These are phyloP conservation scores for Alternaria panax DNA, from an alignment of 2,329 filamentous ascomycete species.

Conservation along the genomic window DNA sequence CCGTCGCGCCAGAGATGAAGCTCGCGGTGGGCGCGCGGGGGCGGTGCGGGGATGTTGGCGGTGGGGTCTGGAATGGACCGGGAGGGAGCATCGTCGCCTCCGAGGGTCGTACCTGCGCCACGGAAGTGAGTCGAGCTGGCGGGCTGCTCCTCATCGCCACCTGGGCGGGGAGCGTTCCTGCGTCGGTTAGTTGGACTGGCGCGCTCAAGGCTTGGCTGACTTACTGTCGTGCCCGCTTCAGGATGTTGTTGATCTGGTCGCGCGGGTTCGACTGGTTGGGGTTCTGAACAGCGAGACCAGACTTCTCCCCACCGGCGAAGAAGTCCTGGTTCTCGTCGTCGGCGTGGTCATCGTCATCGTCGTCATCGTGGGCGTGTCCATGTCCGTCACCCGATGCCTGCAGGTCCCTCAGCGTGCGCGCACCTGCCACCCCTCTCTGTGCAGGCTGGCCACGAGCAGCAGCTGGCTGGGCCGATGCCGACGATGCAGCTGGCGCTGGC, in stretches of 20 bases:
- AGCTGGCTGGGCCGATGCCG: slow-evolving; percentile 21
- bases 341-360: slow-evolving; percentile 64
- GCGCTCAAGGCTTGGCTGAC: slow-evolving; percentile 13
- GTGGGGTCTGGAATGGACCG: slow-evolving; percentile 70
- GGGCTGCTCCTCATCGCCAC: slow-evolving; percentile 58
- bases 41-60: slow-evolving; percentile 46
- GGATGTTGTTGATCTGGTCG: slow-evolving; percentile 60
- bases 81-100: slow-evolving; percentile 77
- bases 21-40: slow-evolving; percentile 68
- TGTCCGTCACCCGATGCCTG: slow-evolving; percentile 53
- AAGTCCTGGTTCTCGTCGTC: slow-evolving; percentile 70
- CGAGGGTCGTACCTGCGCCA: slow-evolving; percentile 77
- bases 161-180: slow-evolving; percentile 68
- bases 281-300: slow-evolving; percentile 72
- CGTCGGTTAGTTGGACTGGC: slow-evolving; percentile 29
- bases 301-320: slow-evolving; percentile 87
- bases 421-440: slow-evolving; percentile 39
- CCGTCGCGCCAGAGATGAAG: slow-evolving; percentile 85
- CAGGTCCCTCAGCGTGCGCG: slow-evolving; percentile 56
- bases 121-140: slow-evolving; percentile 65
- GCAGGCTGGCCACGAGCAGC: slow-evolving; percentile 35
- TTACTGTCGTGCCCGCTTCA: slow-evolving; percentile 57
- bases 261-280: slow-evolving; percentile 61
- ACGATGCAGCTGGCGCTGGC: slow-evolving; percentile 25
- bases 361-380: slow-evolving; percentile 58